Evolutionary conservation across 2,329 filamentous ascomycete species (phyloP).

Genomic region (Seiridium unicorne): DNA sequence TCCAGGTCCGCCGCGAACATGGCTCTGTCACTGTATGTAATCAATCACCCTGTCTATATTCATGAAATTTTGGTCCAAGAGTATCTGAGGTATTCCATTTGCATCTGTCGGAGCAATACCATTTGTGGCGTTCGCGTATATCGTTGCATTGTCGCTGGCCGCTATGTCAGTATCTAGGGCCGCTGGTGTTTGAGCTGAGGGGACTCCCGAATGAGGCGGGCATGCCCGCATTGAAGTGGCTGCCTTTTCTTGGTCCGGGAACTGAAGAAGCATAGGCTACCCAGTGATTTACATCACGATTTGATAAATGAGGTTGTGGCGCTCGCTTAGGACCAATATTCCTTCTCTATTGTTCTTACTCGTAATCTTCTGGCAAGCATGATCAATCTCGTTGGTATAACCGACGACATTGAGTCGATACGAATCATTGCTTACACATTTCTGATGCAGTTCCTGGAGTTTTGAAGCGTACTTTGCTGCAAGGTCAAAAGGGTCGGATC

Average conservation of each 20-base stretch:
- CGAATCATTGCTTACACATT: conserved; percentile 8
- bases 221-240: neutral
- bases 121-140: neutral
- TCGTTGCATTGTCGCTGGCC: neutral
- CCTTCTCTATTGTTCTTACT: neutral
- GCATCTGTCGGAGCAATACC: conserved; percentile 14
- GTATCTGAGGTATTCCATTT: conserved; percentile 24
- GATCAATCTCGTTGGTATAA: conserved; percentile 11
- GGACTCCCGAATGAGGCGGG: neutral
- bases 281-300: neutral
- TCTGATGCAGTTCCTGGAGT: conserved; percentile 13
- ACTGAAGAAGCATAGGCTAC: neutral
- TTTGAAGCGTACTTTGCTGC: conserved; percentile 19
- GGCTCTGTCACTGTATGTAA: conserved; percentile 30
- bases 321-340: neutral
- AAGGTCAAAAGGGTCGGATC: conserved; percentile 3
- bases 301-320: neutral
- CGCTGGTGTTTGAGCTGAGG: neutral
- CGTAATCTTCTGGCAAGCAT: neutral
- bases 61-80: conserved; percentile 19
- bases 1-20: conserved; percentile 17
- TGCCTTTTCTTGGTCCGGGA: neutral
- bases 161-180: neutral
- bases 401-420: conserved; percentile 12
- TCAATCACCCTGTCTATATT: conserved; percentile 29